Percentiles rank a stretch among this genome's conserved stretches.
phyloP scores from a whole-genome alignment of 495 filamentous ascomycete species.

The Podospora pseudoanserina region DNA sequence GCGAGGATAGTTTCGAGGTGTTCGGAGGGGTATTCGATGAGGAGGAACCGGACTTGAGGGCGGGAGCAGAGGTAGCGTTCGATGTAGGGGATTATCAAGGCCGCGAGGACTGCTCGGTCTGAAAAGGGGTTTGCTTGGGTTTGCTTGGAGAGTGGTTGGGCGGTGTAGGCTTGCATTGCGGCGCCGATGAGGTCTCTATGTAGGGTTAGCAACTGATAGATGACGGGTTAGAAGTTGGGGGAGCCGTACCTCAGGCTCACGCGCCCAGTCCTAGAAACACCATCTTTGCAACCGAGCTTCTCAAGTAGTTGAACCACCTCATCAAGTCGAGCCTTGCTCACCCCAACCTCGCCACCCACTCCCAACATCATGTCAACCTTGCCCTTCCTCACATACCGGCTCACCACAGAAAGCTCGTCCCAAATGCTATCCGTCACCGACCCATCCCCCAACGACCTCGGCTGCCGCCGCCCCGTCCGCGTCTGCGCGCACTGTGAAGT shows the following conservation, averaged over 20 bases:
- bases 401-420: not conserved
- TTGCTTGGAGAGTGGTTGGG: conserved; percentile 42
- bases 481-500: conserved; percentile 32
- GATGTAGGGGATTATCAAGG: conserved; percentile 44
- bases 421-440: not conserved
- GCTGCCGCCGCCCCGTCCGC: not conserved
- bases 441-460: not conserved
- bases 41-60: conserved; percentile 39
- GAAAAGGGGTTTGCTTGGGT: conserved; percentile 45
- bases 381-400: conserved; percentile 2
- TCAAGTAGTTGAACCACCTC: conserved; percentile 39
- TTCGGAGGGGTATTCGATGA: conserved; percentile 47
- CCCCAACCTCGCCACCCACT: conserved; percentile 40
- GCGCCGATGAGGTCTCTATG: conserved; percentile 45
- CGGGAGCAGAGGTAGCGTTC: conserved; percentile 41
- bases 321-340: conserved; percentile 34
- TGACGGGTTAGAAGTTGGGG: too few relatives aligned
- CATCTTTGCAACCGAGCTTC: conserved; percentile 38
- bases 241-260: conserved; percentile 41
- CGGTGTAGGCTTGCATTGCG: conserved; percentile 47
- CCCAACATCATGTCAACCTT: conserved; percentile 45
- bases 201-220: not conserved
- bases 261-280: conserved; percentile 37
- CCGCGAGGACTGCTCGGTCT: conserved; percentile 41
- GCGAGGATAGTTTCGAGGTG: conserved; percentile 44